Evolutionary conservation across 148 eudicot species (phyloP).

Genomic region (Pharnaceum exiguum): DNA sequence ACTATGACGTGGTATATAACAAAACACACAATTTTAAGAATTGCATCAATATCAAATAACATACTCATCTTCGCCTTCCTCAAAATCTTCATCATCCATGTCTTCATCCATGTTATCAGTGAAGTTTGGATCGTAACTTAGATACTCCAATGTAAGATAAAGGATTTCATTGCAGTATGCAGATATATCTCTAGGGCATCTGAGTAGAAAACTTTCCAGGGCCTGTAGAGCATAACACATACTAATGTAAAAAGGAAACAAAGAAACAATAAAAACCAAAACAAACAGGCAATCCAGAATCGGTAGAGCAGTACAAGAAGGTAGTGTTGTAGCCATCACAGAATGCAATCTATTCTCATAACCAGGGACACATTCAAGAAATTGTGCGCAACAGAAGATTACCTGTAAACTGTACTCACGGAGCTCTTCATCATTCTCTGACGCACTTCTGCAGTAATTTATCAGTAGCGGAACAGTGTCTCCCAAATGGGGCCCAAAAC

Average conservation of each 20-base stretch:
- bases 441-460: slow-evolving; percentile 74
- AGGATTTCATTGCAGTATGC: slow-evolving; percentile 69
- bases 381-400: slow-evolving; percentile 4
- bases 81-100: slow-evolving; percentile 67
- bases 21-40: neutral
- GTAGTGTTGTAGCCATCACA: too few species aligned
- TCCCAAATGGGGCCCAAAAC: slow-evolving; percentile 91
- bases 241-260: neutral
- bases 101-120: slow-evolving; percentile 99
- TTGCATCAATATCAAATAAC: slow-evolving; percentile 21
- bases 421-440: slow-evolving; percentile 98
- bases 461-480: slow-evolving; percentile 84
- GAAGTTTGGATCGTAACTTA: slow-evolving; percentile 97
- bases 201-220: slow-evolving; percentile 82
- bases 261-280: neutral
- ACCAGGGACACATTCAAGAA: too few species aligned
- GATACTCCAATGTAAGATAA: slow-evolving; percentile 77
- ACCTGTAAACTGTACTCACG: slow-evolving; percentile 99
- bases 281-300: neutral
- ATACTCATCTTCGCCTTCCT: slow-evolving; percentile 95
- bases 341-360: too few species aligned
- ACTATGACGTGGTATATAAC: neutral
- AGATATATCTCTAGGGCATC: slow-evolving; percentile 91
- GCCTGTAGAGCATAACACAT: slow-evolving; percentile 48
- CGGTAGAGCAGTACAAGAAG: neutral